A percentile compares a stretch with the other conserved stretches of the same genome.
These are phyloP conservation scores for Discostella pseudostelligera DNA, from an alignment of 108 stramenopile species.

Conservation along the genomic window DNA sequence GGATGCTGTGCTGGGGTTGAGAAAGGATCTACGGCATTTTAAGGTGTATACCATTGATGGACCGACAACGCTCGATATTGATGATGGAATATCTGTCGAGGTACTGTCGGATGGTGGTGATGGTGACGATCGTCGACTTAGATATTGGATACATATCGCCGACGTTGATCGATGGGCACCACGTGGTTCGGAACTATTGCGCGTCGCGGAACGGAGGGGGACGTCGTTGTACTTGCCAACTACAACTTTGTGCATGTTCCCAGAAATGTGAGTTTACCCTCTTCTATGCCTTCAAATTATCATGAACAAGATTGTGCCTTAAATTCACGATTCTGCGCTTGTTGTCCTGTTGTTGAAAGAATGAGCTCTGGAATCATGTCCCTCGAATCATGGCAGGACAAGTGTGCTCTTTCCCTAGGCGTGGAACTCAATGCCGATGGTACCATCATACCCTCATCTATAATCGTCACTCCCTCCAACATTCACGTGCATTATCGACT, in stretches of 20 bases:
- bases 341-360: conserved; percentile 9
- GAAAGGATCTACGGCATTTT: conserved; percentile 57
- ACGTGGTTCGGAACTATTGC: conserved; percentile 51
- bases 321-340: background rate
- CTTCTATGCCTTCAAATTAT: background rate
- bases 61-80: conserved; percentile 66
- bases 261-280: conserved; percentile 46
- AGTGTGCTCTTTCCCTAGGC: conserved; percentile 60
- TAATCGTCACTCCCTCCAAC: conserved; percentile 60
- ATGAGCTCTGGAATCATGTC: conserved; percentile 59
- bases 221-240: conserved; percentile 72
- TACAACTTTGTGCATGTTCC: conserved; percentile 69
- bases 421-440: conserved; percentile 73
- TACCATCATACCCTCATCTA: conserved; percentile 52
- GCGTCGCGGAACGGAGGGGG: conserved; percentile 54
- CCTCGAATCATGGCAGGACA: conserved; percentile 49
- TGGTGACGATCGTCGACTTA: conserved; percentile 25
- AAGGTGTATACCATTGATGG: conserved; percentile 83
- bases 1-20: conserved; percentile 58
- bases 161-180: conserved; percentile 79
- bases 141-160: conserved; percentile 85
- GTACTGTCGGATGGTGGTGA: conserved; percentile 17
- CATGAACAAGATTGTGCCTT: too few species aligned
- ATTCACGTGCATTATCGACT: conserved; percentile 71
- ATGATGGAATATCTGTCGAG: conserved; percentile 77